phyloP scores from a whole-genome alignment of 371 early-diverging fungal genomes.

The Haplosporangium sp. region DNA sequence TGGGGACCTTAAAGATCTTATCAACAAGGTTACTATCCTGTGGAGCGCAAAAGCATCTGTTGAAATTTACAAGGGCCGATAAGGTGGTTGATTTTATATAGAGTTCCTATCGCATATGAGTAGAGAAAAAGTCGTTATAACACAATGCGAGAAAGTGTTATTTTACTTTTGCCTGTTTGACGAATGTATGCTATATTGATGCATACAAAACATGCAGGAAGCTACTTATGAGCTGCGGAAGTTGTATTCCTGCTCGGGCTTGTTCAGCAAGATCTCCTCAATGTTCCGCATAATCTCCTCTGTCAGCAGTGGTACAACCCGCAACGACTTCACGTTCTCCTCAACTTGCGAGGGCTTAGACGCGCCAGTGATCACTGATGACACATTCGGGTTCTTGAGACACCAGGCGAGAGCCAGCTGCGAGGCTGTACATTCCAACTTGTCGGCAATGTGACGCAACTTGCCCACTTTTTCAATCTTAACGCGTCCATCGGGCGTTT shows the following conservation, averaged over 20 bases:
- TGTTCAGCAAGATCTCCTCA: conserved; percentile 76
- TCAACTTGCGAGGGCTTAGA: conserved; percentile 76
- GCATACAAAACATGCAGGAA: too few species aligned
- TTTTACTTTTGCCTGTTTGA: not conserved
- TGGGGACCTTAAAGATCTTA: too few species aligned
- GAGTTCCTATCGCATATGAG: too few species aligned
- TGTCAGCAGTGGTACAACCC: conserved; percentile 70
- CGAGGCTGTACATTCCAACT: conserved; percentile 74
- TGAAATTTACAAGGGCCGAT: too few species aligned
- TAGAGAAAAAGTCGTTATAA: too few species aligned
- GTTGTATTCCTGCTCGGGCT: conserved; percentile 73
- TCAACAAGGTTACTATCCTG: too few species aligned
- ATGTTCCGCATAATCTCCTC: conserved; percentile 75
- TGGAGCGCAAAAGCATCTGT: too few species aligned
- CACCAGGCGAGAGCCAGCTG: conserved; percentile 90
- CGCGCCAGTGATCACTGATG: conserved; percentile 78
- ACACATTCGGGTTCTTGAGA: conserved; percentile 68
- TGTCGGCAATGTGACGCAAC: conserved; percentile 68
- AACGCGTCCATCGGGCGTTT: conserved; percentile 71
- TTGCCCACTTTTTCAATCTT: conserved; percentile 62
- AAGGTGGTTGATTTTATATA: too few species aligned
- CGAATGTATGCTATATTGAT: too few species aligned
- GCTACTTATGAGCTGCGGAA: conserved; percentile 62
- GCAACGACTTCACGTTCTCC: conserved; percentile 79
- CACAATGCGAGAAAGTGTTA: not conserved